Evolutionary conservation across 139 green algal species (phyloP).

Genomic region (Chlamydomonas incerta): DNA sequence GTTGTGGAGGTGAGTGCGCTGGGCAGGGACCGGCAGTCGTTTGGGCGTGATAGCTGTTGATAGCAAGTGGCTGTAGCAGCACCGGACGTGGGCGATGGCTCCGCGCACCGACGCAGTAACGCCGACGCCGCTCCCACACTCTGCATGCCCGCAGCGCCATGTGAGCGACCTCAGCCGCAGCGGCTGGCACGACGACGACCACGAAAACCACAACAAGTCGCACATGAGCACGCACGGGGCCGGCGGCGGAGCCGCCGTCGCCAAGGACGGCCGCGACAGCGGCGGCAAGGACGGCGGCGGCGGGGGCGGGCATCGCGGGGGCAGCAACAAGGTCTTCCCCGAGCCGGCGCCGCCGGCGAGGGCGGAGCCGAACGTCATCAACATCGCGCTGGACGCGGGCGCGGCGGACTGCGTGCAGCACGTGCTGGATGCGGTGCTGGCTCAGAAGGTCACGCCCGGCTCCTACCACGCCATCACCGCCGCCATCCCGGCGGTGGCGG

Average conservation of each 20-base stretch:
- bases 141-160: constrained; percentile 31
- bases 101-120: too few relatives aligned
- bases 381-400: constrained; percentile 51
- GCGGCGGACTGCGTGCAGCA: constrained; percentile 55
- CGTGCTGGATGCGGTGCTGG: constrained; percentile 55
- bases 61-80: too few relatives aligned
- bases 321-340: background rate
- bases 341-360: background rate
- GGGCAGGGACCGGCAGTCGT: background rate
- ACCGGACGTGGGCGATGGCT: too few relatives aligned
- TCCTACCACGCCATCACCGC: constrained; percentile 55
- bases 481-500: constrained; percentile 45
- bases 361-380: constrained; percentile 52
- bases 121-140: too few relatives aligned
- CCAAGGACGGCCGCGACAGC: too few relatives aligned
- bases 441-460: constrained; percentile 56
- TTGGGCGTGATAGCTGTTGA: too few relatives aligned
- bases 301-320: background rate
- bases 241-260: too few relatives aligned
- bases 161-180: constrained; percentile 17
- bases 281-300: background rate
- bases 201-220: background rate
- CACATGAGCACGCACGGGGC: background rate
- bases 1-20: background rate
- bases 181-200: constrained; percentile 4